These are phyloP conservation scores for Arachis stenosperma DNA, from an alignment of 306 rosid genomes.

Conservation along the genomic window DNA sequence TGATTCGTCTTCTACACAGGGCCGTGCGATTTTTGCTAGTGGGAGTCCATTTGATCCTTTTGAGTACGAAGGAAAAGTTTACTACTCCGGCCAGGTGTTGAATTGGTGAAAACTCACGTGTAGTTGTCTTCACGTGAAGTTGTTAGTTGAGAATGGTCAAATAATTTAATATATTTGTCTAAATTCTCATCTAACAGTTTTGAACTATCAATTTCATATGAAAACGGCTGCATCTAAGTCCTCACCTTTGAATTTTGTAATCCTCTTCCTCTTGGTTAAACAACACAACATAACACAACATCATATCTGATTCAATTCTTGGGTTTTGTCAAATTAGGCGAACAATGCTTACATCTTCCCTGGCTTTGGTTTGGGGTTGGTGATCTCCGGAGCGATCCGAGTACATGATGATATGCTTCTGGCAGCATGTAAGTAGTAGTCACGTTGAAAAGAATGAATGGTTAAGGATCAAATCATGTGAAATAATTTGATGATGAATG, in stretches of 20 bases:
- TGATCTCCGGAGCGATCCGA: not conserved
- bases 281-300: not conserved
- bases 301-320: not conserved
- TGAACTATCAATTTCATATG: too few relatives aligned
- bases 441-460: not conserved
- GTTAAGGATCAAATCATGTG: not conserved
- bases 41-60: conserved; percentile 3
- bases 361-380: conserved; percentile 5
- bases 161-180: too few relatives aligned
- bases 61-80: conserved; percentile 64
- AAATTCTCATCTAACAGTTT: too few relatives aligned
- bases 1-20: not conserved
- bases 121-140: too few relatives aligned
- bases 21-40: conserved; percentile 5
- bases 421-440: not conserved
- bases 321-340: not conserved
- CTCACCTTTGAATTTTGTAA: conserved; percentile 5
- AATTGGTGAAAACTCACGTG: not conserved
- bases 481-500: not conserved
- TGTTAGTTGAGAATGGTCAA: too few relatives aligned
- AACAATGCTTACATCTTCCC: conserved; percentile 10
- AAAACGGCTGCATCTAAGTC: too few relatives aligned
- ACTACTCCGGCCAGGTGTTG: conserved; percentile 71
- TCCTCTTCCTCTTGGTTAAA: conserved; percentile 3
- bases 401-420: conserved; percentile 2